Conservation (phyloP, 768 basidiomycete species). For the Lactarius quietus region DNA sequence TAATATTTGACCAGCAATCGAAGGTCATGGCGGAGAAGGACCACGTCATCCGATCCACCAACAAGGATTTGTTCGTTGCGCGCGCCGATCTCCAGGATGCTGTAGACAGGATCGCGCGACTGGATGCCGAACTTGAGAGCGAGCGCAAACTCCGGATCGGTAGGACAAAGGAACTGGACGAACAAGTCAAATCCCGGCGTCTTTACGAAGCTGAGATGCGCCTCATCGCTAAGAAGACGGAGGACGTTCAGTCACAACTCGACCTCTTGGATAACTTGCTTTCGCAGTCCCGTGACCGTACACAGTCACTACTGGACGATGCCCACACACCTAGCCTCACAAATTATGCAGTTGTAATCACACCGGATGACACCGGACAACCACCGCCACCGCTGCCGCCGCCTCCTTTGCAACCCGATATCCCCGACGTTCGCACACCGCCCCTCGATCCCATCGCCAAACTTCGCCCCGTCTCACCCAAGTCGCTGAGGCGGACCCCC, state of each 20-base stretch:
- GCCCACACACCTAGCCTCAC: not conserved
- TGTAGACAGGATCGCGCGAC: not conserved
- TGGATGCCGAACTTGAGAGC: not conserved
- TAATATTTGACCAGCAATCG: not conserved
- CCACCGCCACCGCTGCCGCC: not conserved
- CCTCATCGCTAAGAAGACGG: not conserved
- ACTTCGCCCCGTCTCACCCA: not conserved
- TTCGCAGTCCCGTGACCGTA: not conserved
- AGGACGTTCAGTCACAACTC: not conserved
- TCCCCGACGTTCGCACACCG: not conserved
- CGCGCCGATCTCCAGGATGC: not conserved
- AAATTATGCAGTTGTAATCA: no score
- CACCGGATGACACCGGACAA: slow-evolving; percentile 2
- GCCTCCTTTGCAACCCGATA: not conserved
- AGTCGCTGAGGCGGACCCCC: not conserved
- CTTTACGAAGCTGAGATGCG: not conserved
- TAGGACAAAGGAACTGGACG: not conserved
- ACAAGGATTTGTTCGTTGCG: not conserved
- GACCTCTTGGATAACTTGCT: not conserved
- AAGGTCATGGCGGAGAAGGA: slow-evolving; percentile 5
- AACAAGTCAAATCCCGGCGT: not conserved
- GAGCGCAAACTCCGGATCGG: not conserved
- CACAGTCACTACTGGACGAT: not conserved
- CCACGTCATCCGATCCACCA: not conserved
- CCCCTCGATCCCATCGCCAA: not conserved